Evolutionary conservation across 495 filamentous ascomycete species (phyloP).

Genomic region (Daldinia childiae): DNA sequence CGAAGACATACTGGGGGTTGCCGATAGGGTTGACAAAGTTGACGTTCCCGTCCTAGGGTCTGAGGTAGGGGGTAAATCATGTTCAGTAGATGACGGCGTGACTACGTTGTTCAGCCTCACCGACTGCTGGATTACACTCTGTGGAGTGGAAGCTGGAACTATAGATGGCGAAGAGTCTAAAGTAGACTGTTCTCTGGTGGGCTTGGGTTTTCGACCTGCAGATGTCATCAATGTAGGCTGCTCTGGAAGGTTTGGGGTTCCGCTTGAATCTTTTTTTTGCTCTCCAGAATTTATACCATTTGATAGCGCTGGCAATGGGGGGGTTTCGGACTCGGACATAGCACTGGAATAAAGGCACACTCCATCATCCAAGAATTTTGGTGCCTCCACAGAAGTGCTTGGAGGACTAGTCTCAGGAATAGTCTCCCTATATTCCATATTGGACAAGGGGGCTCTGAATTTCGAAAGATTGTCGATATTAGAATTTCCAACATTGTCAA

Average conservation of each 20-base stretch:
- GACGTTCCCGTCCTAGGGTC: constrained; percentile 40
- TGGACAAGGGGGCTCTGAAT: constrained; percentile 12
- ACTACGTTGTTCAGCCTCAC: constrained; percentile 18
- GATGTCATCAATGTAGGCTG: constrained; percentile 22
- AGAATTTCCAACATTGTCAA: constrained; percentile 13
- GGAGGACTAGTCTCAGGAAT: constrained; percentile 55
- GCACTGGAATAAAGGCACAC: constrained; percentile 34
- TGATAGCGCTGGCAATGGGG: constrained; percentile 34
- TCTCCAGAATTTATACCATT: background rate
- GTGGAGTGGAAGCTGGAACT: constrained; percentile 38
- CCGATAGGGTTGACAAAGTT: constrained; percentile 47
- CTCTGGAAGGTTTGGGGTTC: constrained; percentile 14
- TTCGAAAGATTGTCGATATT: constrained; percentile 19
- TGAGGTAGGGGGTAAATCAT: constrained; percentile 22
- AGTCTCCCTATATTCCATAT: constrained; percentile 42
- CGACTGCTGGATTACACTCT: constrained; percentile 21
- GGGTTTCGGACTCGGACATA: constrained; percentile 25
- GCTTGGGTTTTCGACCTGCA: constrained; percentile 1
- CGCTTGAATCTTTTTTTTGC: constrained; percentile 12
- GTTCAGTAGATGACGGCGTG: constrained; percentile 32
- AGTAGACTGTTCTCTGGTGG: constrained; percentile 7
- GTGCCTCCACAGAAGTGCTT: constrained; percentile 31
- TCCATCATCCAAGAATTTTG: constrained; percentile 31
- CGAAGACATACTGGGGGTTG: constrained; percentile 49
- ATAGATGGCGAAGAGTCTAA: constrained; percentile 35